These are phyloP conservation scores for Hygrophila difformis DNA, from an alignment of 257 asterid species.

Conservation along the genomic window DNA sequence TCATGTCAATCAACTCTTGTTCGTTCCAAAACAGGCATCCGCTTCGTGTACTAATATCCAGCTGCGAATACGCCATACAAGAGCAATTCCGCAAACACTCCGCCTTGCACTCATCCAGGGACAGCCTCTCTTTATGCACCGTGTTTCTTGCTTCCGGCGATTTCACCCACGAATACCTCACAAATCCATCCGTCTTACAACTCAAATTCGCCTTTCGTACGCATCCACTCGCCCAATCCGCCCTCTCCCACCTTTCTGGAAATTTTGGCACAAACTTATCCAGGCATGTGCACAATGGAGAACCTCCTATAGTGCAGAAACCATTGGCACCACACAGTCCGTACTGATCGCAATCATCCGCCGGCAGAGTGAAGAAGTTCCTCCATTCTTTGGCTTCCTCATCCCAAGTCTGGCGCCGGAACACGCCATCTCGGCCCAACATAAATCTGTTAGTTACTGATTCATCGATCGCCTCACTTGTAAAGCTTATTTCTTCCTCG, in stretches of 20 bases:
- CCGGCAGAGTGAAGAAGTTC: neutral
- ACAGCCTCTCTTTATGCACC: neutral
- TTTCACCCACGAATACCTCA: neutral
- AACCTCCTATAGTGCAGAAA: neutral
- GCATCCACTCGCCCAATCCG: neutral
- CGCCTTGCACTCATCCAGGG: neutral
- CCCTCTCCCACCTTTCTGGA: neutral
- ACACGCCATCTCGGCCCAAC: neutral
- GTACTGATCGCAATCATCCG: neutral
- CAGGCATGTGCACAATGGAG: neutral
- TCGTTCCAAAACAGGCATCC: neutral
- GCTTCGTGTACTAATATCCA: neutral
- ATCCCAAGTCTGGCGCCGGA: neutral
- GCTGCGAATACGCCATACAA: neutral
- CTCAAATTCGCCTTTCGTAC: neutral
- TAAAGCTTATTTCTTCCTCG: neutral
- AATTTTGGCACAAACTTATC: neutral
- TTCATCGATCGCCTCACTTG: neutral
- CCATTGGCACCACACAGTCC: neutral
- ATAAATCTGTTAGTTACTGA: neutral
- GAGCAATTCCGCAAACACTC: neutral
- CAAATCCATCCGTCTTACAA: neutral
- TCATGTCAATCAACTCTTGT: neutral
- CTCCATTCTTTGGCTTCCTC: neutral
- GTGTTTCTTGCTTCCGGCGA: neutral